Evolutionary conservation across 1,139 yeast species (phyloP).

Genomic region (Lodderomyces pseudojiufengensis): DNA sequence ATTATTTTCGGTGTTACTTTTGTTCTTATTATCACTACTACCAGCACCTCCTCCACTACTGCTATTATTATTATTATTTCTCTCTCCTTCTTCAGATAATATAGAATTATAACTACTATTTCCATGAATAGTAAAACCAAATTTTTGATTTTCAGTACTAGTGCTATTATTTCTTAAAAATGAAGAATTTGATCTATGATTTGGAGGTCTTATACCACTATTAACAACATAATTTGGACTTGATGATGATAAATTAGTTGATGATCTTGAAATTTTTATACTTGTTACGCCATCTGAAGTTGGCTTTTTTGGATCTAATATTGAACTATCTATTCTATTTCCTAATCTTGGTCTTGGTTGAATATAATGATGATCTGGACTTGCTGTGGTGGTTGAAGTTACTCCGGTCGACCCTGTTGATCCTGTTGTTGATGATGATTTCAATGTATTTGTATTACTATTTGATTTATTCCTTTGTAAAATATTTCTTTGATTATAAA

Average conservation of each 20-base stretch:
- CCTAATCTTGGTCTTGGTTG: slow-evolving; percentile 43
- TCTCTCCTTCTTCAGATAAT: slow-evolving; percentile 20
- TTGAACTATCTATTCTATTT: slow-evolving; percentile 29
- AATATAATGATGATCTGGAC: slow-evolving; percentile 23
- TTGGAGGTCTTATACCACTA: slow-evolving; percentile 13
- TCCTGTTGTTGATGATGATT: no score
- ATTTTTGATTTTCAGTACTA: slow-evolving; percentile 9
- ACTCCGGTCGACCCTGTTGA: background rate
- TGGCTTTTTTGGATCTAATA: slow-evolving; percentile 34
- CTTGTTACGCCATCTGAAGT: slow-evolving; percentile 36
- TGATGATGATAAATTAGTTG: slow-evolving; percentile 7
- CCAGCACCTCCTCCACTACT: slow-evolving; percentile 7
- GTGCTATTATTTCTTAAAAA: slow-evolving; percentile 12
- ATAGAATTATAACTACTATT: slow-evolving; percentile 32
- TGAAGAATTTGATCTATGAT: slow-evolving; percentile 19
- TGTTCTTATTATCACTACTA: background rate
- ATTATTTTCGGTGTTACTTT: slow-evolving; percentile 4
- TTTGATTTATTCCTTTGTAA: slow-evolving; percentile 1
- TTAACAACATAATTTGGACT: slow-evolving; percentile 18
- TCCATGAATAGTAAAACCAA: slow-evolving; percentile 24
- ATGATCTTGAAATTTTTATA: slow-evolving; percentile 39
- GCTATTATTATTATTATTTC: background rate
- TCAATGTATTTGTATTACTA: no score
- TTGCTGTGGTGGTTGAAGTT: background rate
- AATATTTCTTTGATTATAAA: slow-evolving; percentile 14